phyloP scores from a whole-genome alignment of 805 yeast species.

The Ogataea nakhonphanomensis region DNA sequence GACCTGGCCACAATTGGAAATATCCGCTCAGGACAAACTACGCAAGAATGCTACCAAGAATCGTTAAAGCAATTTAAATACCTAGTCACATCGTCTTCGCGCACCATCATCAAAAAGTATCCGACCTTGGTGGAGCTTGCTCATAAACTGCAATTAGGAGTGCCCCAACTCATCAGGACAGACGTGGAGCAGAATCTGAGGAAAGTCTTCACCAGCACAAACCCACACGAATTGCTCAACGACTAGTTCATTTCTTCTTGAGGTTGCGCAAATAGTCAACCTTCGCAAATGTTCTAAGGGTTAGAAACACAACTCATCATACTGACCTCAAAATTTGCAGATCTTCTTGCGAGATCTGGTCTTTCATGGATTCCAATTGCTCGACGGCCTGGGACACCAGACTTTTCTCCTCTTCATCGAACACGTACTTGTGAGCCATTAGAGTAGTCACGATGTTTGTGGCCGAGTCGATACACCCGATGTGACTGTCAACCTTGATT shows the following conservation, averaged over 20 bases:
- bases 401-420: constrained; percentile 41
- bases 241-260: constrained; percentile 16
- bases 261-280: constrained; percentile 32
- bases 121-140: constrained; percentile 33
- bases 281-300: constrained; percentile 33
- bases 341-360: constrained; percentile 54
- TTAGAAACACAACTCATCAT: constrained; percentile 9
- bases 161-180: constrained; percentile 34
- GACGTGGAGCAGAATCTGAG: constrained; percentile 47
- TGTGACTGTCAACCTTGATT: constrained; percentile 36
- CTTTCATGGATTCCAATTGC: constrained; percentile 41
- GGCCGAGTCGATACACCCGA: constrained; percentile 56
- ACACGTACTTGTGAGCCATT: constrained; percentile 41
- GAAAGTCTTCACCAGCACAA: constrained; percentile 44
- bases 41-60: constrained; percentile 44
- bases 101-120: constrained; percentile 40
- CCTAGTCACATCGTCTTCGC: constrained; percentile 52
- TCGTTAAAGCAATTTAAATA: constrained; percentile 54
- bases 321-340: constrained; percentile 47
- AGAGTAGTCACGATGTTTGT: constrained; percentile 49
- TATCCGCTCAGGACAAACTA: constrained; percentile 51
- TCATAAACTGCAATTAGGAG: constrained; percentile 1
- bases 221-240: constrained; percentile 43
- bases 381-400: constrained; percentile 36
- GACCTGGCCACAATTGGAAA: constrained; percentile 53